Base-by-base conservation (phyloP, 2,329 filamentous ascomycete genomes). In the Sphaerulina musiva region DNA sequence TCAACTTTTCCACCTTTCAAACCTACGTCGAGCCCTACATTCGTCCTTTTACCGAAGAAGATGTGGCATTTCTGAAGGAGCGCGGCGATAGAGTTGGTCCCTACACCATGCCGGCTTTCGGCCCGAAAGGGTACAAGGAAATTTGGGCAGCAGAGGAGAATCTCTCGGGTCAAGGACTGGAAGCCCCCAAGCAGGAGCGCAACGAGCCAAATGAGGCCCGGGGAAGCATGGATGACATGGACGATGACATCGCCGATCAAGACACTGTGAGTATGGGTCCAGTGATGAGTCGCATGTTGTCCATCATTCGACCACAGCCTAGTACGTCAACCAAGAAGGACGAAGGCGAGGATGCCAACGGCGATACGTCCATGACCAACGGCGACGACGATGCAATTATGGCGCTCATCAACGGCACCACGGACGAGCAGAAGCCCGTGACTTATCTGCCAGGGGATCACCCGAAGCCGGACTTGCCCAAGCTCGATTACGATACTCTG, bases 1-100 rank as follows among this genome's bases (percentile, higher is more conserved):
- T 97, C 69, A 91, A 87, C 69, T 93, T 93, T 61, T 86, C 83
- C 53, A 95, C 92, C 1, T 98, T 98, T 71, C 85, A 87, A n/a
- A 84, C 87, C 5, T 95, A 93, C 68, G 81, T 95, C 51, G 93
- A 98, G 59, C 89, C 91, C 0, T 97, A 88, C 73, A 93, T 96
- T 61, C 83, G 92, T 5, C 84, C 87, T 0, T 86, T 95, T 63
- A 88, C 86, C 0, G 93, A 98, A 68, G 93, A 98, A 68, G 93
- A 98, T 67, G 80, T 96, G 44, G 89, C 89, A 0, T 98, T 96
- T 68, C 73, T 98, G 38, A 85, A 91, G 65, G 93, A 98, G 72
- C 59, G 80, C 64, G 89, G 91, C 54, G 91, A 98, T 70, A 83
- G 93, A 38, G 76, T 85, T 20, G 84, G 80, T 2, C 89, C 92